phyloP scores from a whole-genome alignment of 2,329 filamentous ascomycete species.

The Colletotrichum destructivum region DNA sequence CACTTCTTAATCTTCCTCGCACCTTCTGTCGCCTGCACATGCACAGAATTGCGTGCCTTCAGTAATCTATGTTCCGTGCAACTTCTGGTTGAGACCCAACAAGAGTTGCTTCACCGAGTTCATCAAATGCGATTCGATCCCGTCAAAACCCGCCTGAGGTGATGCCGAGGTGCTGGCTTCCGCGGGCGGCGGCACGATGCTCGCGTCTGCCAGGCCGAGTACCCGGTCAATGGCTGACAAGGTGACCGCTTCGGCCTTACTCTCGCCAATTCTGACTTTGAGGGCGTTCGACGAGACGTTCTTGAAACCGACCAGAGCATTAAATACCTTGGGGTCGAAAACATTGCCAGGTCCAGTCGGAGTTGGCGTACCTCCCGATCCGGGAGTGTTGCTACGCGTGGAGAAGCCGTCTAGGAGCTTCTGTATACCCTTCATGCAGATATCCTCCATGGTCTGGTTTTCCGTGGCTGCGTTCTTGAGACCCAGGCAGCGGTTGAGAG shows the following conservation, averaged over 20 bases:
- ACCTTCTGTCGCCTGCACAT: not conserved
- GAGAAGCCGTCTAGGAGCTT: conserved; percentile 61
- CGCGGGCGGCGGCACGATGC: conserved; percentile 53
- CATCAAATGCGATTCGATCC: conserved; percentile 59
- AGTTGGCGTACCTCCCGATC: conserved; percentile 46
- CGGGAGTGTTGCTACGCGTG: conserved; percentile 52
- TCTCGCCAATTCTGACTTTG: conserved; percentile 56
- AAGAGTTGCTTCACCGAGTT: conserved; percentile 58
- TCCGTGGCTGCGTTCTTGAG: conserved; percentile 62
- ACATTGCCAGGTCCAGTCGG: conserved; percentile 40
- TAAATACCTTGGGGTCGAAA: conserved; percentile 58
- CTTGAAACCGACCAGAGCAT: conserved; percentile 62
- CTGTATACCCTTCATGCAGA: conserved; percentile 60
- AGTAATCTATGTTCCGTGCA: conserved; percentile 40
- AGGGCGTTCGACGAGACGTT: conserved; percentile 61
- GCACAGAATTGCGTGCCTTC: not conserved
- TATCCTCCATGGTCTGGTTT: conserved; percentile 62
- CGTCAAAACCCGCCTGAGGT: conserved; percentile 51
- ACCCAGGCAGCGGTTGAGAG: conserved; percentile 66
- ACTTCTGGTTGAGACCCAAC: conserved; percentile 57
- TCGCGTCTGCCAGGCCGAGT: conserved; percentile 62
- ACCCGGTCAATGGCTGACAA: conserved; percentile 67
- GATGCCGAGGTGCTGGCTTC: conserved; percentile 35
- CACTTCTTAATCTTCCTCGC: not conserved
- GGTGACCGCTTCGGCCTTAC: conserved; percentile 62